Conservation (phyloP, 1,139 yeast genomes). For the Blastobotrys raffinosifermentans region DNA sequence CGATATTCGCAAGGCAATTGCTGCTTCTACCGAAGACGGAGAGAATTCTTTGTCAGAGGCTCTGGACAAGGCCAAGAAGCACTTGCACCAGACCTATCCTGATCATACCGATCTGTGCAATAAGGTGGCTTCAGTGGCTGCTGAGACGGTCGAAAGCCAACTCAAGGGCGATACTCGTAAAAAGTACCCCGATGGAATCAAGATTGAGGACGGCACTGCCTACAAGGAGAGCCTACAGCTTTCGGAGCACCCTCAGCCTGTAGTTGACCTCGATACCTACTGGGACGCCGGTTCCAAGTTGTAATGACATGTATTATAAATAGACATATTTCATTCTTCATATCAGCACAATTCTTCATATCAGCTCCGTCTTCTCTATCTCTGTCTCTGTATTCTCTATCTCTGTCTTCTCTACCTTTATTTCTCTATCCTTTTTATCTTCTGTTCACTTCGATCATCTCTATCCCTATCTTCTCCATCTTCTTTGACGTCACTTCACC, state of each 20-base stretch:
- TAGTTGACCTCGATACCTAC: conserved; percentile 26
- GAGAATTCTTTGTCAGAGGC: background rate
- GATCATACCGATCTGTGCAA: conserved; percentile 11
- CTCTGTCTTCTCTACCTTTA: no score
- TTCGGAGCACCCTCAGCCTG: conserved; percentile 33
- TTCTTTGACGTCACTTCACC: no score
- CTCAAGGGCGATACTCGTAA: conserved; percentile 9
- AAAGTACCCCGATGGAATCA: conserved; percentile 20
- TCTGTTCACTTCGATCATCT: no score
- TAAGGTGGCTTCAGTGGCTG: conserved; percentile 10
- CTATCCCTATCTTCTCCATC: no score
- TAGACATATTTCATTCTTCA: no score
- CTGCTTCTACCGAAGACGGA: conserved; percentile 5
- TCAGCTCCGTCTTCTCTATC: no score
- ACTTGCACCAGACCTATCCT: background rate
- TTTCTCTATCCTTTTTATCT: no score
- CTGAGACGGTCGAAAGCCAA: conserved; percentile 9
- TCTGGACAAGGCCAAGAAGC: background rate
- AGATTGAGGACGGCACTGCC: conserved; percentile 22
- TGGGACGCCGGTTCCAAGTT: conserved; percentile 28
- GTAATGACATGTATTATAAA: no score
- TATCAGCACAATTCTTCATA: no score
- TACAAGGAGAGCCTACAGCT: conserved; percentile 29
- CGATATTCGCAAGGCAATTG: conserved; percentile 2
- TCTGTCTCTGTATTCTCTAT: no score